Conservation (phyloP, 2,329 filamentous ascomycete species). For the Sporothrix mexicana region DNA sequence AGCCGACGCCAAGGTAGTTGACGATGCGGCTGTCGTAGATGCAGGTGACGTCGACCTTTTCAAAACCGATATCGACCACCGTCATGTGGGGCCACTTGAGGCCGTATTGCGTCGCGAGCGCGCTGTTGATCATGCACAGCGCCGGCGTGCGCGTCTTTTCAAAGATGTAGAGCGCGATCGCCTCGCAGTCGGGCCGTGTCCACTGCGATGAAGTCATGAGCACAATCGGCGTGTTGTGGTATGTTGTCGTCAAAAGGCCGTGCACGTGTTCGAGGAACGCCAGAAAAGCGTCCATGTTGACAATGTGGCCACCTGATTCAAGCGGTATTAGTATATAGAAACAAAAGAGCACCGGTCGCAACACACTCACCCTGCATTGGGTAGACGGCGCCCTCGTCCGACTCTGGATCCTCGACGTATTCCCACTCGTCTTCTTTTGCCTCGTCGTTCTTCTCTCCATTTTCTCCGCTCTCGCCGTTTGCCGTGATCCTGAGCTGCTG, state of each 20-base stretch:
- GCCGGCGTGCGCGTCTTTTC: constrained; percentile 96
- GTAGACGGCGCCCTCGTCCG: constrained; percentile 87
- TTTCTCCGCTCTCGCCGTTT: constrained; percentile 48
- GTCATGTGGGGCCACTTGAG: constrained; percentile 77
- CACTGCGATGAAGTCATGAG: constrained; percentile 89
- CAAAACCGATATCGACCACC: constrained; percentile 87
- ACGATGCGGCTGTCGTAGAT: constrained; percentile 79
- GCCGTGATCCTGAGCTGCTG: constrained; percentile 34
- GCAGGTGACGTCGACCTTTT: constrained; percentile 92
- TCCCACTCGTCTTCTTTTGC: constrained; percentile 64
- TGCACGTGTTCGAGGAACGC: constrained; percentile 93
- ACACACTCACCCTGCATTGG: constrained; percentile 61
- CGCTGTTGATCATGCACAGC: constrained; percentile 88
- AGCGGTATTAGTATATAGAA: not conserved
- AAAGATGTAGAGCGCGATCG: constrained; percentile 91
- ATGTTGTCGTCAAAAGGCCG: constrained; percentile 84
- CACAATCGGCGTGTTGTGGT: constrained; percentile 95
- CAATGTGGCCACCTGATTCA: constrained; percentile 73
- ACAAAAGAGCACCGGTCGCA: constrained; percentile 25
- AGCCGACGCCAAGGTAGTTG: constrained; percentile 69
- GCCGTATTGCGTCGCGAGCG: constrained; percentile 85
- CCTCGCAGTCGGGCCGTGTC: constrained; percentile 86
- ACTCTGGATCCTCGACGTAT: constrained; percentile 87
- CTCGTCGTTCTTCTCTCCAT: constrained; percentile 40
- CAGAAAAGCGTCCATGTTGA: constrained; percentile 91